Evolutionary conservation across 2,329 filamentous ascomycete species (phyloP).

Genomic region (Ophiostoma sp.): DNA sequence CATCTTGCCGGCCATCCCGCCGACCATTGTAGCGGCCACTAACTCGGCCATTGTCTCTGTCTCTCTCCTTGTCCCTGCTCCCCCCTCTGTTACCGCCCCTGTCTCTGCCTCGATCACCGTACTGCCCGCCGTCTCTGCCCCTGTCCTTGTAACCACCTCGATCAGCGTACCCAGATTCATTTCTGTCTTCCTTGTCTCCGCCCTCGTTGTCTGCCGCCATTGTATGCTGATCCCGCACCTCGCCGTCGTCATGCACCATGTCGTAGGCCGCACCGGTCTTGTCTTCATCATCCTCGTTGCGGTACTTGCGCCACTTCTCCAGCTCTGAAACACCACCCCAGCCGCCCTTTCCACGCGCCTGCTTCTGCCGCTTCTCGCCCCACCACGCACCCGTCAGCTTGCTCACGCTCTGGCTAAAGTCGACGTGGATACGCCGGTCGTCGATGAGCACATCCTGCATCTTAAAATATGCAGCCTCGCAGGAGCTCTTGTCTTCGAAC

Average conservation of each 20-base stretch:
- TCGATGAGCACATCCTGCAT: slow-evolving; percentile 98
- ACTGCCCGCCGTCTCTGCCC: slow-evolving; percentile 27
- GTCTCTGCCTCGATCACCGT: slow-evolving; percentile 19
- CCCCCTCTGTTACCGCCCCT: background rate
- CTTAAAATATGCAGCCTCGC: slow-evolving; percentile 94
- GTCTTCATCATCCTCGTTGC: slow-evolving; percentile 53
- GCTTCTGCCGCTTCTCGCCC: slow-evolving; percentile 51
- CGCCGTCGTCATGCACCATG: slow-evolving; percentile 72
- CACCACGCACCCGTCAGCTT: slow-evolving; percentile 88
- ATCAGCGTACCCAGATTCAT: background rate
- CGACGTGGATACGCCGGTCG: slow-evolving; percentile 94
- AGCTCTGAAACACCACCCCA: slow-evolving; percentile 86
- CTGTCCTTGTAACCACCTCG: slow-evolving; percentile 18
- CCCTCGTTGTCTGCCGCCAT: background rate
- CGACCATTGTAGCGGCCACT: slow-evolving; percentile 23
- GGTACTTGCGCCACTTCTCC: slow-evolving; percentile 87
- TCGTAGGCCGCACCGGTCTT: slow-evolving; percentile 49
- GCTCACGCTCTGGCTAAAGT: slow-evolving; percentile 92
- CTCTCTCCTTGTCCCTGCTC: slow-evolving; percentile 18
- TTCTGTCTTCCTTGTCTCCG: background rate
- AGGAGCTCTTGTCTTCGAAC: slow-evolving; percentile 85
- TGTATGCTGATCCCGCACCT: slow-evolving; percentile 30
- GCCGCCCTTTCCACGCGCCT: slow-evolving; percentile 52
- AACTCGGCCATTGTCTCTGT: slow-evolving; percentile 27
- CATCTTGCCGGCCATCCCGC: slow-evolving; percentile 4